Evolutionary conservation across 2,329 filamentous ascomycete genomes (phyloP), one percentile per base, ranked within the genome.

Genomic region (Eutypella sp.): DNA sequence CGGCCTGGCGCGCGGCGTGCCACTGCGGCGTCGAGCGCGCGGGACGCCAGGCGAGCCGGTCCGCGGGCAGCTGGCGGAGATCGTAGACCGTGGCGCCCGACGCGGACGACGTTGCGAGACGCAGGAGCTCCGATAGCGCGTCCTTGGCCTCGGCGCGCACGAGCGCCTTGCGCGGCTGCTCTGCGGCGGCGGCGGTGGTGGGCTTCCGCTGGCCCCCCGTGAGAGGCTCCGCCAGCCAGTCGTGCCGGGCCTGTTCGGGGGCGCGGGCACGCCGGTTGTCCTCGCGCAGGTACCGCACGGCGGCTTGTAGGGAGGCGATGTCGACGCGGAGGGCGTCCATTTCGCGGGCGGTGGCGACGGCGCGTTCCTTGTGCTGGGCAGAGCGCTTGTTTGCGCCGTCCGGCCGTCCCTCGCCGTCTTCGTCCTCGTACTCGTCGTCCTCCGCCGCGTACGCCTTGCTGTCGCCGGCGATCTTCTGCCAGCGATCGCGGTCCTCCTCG

Each of bases 251-350:
- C 58, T 81, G 74, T 58, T 84, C 79, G 15, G 68, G 71, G 41
- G 79, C 65, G 16, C 84, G 75, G 1, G 82, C 78, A 3, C 81
- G 77, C 36, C 75, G 72, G 63, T 81, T 87, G 57, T 88, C 84
- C 53, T 85, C 79, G 22, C 83, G 75, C 24, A 89, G 71, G 62
- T 82, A 86, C 10, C 82, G 75, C 39, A 88, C 79, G 1, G 84
- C 82, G 2, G 79, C 76, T 59, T 87, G 76, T 46, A 86, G 65
- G 54, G 72, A 74, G 45, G 73, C 74, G 56, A 90, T 82, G 48
- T 92, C 84, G 54, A 76, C 75, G 63, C 84, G 82, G 54, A 91
- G 78, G 9, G 73, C 72, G 53, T 90, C 85, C 68, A 90, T 83
- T 64, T 92, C 85, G 44, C 82, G 78, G 23, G 82, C 82, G 1